Evolutionary conservation across 768 basidiomycete species (phyloP), one percentile per base, ranked within the genome.

Genomic region (Butyriboletus loyo): DNA sequence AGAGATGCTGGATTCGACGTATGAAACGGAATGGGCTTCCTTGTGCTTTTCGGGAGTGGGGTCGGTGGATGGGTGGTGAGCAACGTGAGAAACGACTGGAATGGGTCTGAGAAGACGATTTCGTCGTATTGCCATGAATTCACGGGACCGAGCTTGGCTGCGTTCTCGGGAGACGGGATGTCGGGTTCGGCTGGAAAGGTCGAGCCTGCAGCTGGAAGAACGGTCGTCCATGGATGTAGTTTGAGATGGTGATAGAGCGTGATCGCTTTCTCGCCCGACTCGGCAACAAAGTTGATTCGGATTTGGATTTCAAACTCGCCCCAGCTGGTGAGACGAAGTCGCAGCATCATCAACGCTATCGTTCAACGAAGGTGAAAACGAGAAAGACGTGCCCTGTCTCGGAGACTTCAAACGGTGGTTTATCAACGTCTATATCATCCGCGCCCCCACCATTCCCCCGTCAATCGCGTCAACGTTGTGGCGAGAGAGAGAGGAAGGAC

Each of bases 101-200:
- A 92, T 1, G 97, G 97, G 61, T 98, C 96, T 64, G 85, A 82
- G 73, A 99, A 98, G 46, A 98, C 92, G 57, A 98, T 81, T 72
- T 99, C 97, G 71, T 98, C 96, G 72, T 98, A 98, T 64, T 98
- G 96, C 95, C 96, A 99, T 0, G 92, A 89, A 67, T 97, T 89
- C 27, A 99, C 92, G 0, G 90, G 88, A 1, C 86, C 87, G 25
- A 77, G 64, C 62, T 83, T 84, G 63, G 82, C 75, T 2, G 87
- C 85, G 22, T 77, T 76, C 15, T 87, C 86, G 8, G 85, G 76
- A 5, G 86, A 77, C 1, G 86, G 85, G 3, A 86, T 81, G 49
- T 85, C 84, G 0, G 84, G 80, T 40, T 87, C 84, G 24, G 78
- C 80, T 1, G 55, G 38, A 19, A 54, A 49, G 6, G 54, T 2